phyloP scores from a whole-genome alignment of 1,139 yeast species.

The Kodamaea sp. region DNA sequence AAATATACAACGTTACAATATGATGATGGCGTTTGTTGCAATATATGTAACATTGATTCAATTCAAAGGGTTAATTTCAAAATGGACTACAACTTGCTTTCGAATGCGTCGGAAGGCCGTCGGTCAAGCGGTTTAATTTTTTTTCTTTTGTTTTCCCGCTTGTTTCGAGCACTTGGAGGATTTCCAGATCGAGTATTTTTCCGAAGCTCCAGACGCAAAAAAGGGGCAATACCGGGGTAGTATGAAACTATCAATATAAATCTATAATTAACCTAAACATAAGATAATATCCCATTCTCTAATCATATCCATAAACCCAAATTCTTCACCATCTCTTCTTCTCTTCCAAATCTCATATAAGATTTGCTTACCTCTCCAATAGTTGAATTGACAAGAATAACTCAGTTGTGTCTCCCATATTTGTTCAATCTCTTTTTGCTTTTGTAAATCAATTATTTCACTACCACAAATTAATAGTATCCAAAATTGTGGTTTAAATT shows the following conservation, averaged over 20 bases:
- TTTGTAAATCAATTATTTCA: conserved; percentile 28
- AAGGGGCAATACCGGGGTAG: no score
- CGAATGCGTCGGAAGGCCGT: no score
- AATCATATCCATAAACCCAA: conserved; percentile 51
- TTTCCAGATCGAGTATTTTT: background rate
- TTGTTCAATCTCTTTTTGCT: conserved; percentile 26
- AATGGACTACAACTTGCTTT: no score
- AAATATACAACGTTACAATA: no score
- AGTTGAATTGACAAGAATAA: conserved; percentile 23
- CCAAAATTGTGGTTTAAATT: conserved; percentile 45
- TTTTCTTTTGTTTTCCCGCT: no score
- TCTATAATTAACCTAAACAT: conserved; percentile 26
- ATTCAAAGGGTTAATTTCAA: no score
- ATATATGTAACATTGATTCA: no score
- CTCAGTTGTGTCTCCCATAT: conserved; percentile 26
- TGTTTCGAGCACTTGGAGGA: no score
- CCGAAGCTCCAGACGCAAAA: background rate
- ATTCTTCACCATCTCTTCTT: conserved; percentile 36
- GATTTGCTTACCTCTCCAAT: conserved; percentile 55
- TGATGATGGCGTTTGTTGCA: no score
- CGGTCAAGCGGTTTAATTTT: no score
- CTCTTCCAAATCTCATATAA: conserved; percentile 52
- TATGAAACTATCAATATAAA: background rate
- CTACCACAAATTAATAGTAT: conserved; percentile 47
- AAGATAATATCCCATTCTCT: conserved; percentile 51